phyloP scores from a whole-genome alignment of 352 stramenopile genomes.

The Phytophthora idaei region DNA sequence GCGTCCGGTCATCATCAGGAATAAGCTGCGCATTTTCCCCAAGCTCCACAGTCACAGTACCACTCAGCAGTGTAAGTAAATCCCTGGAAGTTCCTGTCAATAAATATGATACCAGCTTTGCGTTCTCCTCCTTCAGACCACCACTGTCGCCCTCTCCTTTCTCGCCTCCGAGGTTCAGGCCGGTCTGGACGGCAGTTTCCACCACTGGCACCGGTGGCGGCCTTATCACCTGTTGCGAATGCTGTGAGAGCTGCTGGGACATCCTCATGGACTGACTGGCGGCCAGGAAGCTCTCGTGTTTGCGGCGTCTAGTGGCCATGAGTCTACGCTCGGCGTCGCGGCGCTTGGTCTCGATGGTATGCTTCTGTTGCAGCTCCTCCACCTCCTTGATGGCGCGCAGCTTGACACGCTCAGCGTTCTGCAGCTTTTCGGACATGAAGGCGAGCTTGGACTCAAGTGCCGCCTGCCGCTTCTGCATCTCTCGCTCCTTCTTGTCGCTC shows the following conservation, averaged over 20 bases:
- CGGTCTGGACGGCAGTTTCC: slow-evolving; percentile 50
- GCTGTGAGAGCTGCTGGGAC: slow-evolving; percentile 32
- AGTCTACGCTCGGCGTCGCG: slow-evolving; percentile 69
- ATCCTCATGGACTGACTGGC: slow-evolving; percentile 52
- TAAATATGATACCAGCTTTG: slow-evolving; percentile 45
- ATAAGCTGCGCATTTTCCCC: slow-evolving; percentile 1
- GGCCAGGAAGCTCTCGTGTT: slow-evolving; percentile 55
- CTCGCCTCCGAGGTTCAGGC: slow-evolving; percentile 10
- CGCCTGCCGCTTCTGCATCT: slow-evolving; percentile 50
- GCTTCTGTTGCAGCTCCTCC: slow-evolving; percentile 65
- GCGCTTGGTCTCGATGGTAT: slow-evolving; percentile 64
- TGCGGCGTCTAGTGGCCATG: slow-evolving; percentile 69
- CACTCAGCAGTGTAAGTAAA: slow-evolving; percentile 40
- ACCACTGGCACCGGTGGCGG: slow-evolving; percentile 18
- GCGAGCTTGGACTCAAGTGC: slow-evolving; percentile 61
- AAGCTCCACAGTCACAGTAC: slow-evolving; percentile 10
- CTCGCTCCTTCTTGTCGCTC: slow-evolving; percentile 46
- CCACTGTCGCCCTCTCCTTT: background rate
- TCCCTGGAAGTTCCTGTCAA: slow-evolving; percentile 40
- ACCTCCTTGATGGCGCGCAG: slow-evolving; percentile 51
- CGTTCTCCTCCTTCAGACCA: slow-evolving; percentile 42
- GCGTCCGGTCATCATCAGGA: slow-evolving; percentile 21
- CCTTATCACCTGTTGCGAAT: slow-evolving; percentile 18
- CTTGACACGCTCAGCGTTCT: slow-evolving; percentile 68
- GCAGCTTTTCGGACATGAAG: slow-evolving; percentile 57